Evolutionary conservation across 2,329 filamentous ascomycete genomes (phyloP).

Genomic region (Trichoderma koningii): DNA sequence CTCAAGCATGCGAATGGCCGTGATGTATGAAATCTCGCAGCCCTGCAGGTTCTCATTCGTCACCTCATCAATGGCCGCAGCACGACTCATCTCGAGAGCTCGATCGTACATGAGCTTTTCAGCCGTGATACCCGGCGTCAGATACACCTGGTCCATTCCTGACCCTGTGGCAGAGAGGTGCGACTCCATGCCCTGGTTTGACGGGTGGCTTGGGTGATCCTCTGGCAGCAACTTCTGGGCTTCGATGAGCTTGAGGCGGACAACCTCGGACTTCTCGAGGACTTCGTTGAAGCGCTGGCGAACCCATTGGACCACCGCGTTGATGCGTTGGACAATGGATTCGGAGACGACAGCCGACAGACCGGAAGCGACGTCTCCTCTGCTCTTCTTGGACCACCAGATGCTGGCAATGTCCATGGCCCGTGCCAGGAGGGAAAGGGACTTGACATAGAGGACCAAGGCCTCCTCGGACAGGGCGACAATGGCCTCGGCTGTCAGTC

Average conservation of each 20-base stretch:
- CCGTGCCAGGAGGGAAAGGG: constrained; percentile 83
- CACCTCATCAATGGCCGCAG: constrained; percentile 93
- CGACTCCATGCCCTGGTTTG: constrained; percentile 67
- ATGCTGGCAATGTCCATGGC: constrained; percentile 92
- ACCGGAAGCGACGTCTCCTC: constrained; percentile 56
- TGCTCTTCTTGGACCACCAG: constrained; percentile 84
- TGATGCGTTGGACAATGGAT: constrained; percentile 70
- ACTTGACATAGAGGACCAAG: constrained; percentile 93
- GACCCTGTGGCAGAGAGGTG: constrained; percentile 60
- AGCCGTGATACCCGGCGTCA: constrained; percentile 87
- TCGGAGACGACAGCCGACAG: constrained; percentile 48
- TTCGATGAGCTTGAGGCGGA: constrained; percentile 83
- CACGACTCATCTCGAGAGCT: constrained; percentile 92
- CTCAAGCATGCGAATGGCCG: constrained; percentile 91
- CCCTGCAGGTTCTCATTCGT: constrained; percentile 84
- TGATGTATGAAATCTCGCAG: constrained; percentile 91
- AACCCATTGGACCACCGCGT: constrained; percentile 94
- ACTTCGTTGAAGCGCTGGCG: constrained; percentile 95
- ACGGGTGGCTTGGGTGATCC: constrained; percentile 84
- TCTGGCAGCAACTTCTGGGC: constrained; percentile 80
- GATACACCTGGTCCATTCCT: constrained; percentile 74
- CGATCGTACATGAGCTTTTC: constrained; percentile 99
- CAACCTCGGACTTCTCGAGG: constrained; percentile 91
- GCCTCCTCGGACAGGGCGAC: constrained; percentile 91
- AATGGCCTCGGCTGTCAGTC: constrained; percentile 81